phyloP scores from a whole-genome alignment of 2,329 filamentous ascomycete species.

The Stromatinia cepivora region DNA sequence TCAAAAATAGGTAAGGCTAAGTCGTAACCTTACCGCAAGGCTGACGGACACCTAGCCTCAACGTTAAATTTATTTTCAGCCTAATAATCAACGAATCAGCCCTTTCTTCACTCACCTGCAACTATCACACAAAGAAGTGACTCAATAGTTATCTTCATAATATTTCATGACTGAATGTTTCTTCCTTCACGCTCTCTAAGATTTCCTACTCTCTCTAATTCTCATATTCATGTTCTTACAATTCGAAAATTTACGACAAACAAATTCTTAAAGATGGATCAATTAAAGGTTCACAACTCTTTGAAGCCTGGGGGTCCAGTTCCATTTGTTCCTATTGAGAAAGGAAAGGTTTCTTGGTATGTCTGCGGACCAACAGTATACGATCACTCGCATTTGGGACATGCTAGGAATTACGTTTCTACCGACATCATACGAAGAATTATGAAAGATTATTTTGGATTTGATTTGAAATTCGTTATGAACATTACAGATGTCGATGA shows the following conservation, averaged over 20 bases:
- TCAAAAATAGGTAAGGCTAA: constrained; percentile 4
- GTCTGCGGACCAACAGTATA: constrained; percentile 70
- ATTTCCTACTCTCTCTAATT: background rate
- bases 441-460: constrained; percentile 67
- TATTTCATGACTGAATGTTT: constrained; percentile 28
- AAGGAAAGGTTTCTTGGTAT: constrained; percentile 58
- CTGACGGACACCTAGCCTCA: background rate
- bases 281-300: constrained; percentile 40
- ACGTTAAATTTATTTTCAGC: constrained; percentile 7
- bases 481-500: constrained; percentile 71
- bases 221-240: constrained; percentile 23
- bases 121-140: constrained; percentile 24
- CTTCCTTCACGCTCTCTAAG: constrained; percentile 23
- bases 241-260: constrained; percentile 25
- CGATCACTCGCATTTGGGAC: constrained; percentile 65
- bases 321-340: constrained; percentile 30
- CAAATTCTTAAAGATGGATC: constrained; percentile 29
- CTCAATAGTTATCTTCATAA: constrained; percentile 20
- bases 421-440: constrained; percentile 71
- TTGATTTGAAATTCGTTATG: constrained; percentile 68
- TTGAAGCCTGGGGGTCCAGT: constrained; percentile 38
- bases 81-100: constrained; percentile 7
- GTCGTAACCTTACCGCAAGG: background rate
- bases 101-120: constrained; percentile 1
- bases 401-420: constrained; percentile 72